Base-by-base conservation (phyloP, 2,329 filamentous ascomycete genomes). In the Xylaria sp. region DNA sequence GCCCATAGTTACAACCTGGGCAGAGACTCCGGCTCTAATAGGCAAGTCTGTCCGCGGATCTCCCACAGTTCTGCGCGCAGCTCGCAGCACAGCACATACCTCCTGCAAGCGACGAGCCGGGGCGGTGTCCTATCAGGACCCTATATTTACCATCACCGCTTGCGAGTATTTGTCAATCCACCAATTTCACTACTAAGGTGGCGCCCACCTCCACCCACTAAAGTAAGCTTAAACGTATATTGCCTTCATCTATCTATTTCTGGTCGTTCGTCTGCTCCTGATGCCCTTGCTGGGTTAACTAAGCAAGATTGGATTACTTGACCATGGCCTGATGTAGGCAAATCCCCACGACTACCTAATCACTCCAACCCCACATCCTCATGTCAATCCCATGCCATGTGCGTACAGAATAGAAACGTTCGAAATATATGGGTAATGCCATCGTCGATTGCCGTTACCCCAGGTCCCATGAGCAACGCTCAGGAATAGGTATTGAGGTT, bases 181-280 rank as follows among this genome's bases (percentile, higher is more conserved):
- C 8, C 17, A 65, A 55, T 60, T 51, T 45, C 57, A 53, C 51
- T 45, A 50, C 45, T 53, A 48, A 57, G 19, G 54, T 62, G 55
- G 57, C 61, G 32, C 50, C 19, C 8, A 53, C 19, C 55, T 65
- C 65, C 58, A 64, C 57, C 39, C 27, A 21, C 59, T 39, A 8
- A 68, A 69, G 65, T 68, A 68, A 68, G 68, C 68, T 68, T 68
- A 65, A 68, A 65, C 62, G 60, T 53, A 61, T 51, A 51, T 39
- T 55, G 65, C 58, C 39, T 70, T 39, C 32, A 45, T 59, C 48
- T 51, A 56, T 39, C 42, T 62, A 45, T 58, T 68, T 68, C 61
- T 64, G 58, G 61, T 12, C 48, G 27, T 27, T 64, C 61, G 57
- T 56, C 61, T 67, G 63, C 32, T 47, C 42, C 19, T 32, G 30